Base-by-base conservation (phyloP, 768 basidiomycete species). In the Xanthoconium stramineum region DNA sequence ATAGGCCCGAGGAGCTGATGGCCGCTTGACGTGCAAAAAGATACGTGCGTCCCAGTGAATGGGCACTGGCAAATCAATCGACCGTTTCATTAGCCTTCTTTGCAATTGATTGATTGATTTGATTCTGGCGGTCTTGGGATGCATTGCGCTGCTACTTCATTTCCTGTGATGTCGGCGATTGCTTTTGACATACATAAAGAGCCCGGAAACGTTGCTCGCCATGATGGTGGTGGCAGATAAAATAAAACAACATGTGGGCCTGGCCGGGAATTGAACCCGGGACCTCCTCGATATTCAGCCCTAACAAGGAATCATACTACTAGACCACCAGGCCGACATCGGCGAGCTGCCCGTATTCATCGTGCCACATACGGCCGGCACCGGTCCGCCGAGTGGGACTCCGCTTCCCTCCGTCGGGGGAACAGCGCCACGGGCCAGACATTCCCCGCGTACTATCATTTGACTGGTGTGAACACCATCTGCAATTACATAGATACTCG, bases 261-360 rank as follows among this genome's bases (percentile, higher is more conserved):
- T 85, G 78, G 80, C 84, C 81, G 85, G 85, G 86, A 86, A 86
- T 88, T 86, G 86, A 89, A 88, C 86, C 85, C 85, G 81, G 85
- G 84, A 87, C 87, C 86, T 88, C 85, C 85, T 86, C 84, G 72
- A 65, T n/a, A 17, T 33, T 24, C 20, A 56, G 55, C 80, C 80
- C 80, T 77, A 81, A 82, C 78, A 78, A 80, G 78, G 81, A 81
- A 81, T 82, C 81, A 81, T 81, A 79, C 81, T 77, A 81, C 80
- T 81, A 82, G 79, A 80, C 79, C 78, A 80, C 74, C 77, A 80
- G 78, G 80, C 79, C 79, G 56, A 54, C 38, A 30, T 17, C 11
- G n/a, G 36, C 28, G 17, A 28, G 0, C 3, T 17, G 1, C 10
- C 42, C 24, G 28, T 35, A 19, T n/a, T 17, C 24, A 24, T 2